A percentile compares a stretch with the other conserved stretches of the same genome.
These are phyloP conservation scores for Phanerodontia chrysosporium DNA, from an alignment of 768 basidiomycete species.

Conservation along the genomic window DNA sequence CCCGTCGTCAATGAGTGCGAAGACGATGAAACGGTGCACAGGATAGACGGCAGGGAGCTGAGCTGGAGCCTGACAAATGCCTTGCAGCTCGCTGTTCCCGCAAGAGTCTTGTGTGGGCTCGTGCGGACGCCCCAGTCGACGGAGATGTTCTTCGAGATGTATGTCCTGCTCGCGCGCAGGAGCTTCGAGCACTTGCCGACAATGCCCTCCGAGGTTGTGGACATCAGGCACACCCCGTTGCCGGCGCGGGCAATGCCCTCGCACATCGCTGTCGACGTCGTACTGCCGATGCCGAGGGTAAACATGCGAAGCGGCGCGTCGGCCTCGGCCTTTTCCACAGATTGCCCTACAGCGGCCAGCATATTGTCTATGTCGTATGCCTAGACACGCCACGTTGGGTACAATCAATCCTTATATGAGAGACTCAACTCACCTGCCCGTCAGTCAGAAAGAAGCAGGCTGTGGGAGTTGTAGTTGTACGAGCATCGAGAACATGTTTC, in stretches of 20 bases:
- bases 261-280: conserved; percentile 47
- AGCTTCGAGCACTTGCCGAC: conserved; percentile 44
- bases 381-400: not conserved
- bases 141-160: conserved; percentile 39
- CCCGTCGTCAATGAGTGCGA: conserved; percentile 25
- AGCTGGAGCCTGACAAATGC: conserved; percentile 5
- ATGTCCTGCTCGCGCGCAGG: conserved; percentile 46
- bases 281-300: conserved; percentile 52
- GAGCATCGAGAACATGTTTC: conserved; percentile 30
- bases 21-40: conserved; percentile 31
- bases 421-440: conserved; percentile 35
- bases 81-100: not conserved
- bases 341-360: conserved; percentile 20
- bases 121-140: conserved; percentile 42
- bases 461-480: conserved; percentile 35
- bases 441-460: conserved; percentile 58
- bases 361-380: conserved; percentile 19
- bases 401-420: not conserved
- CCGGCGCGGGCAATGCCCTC: conserved; percentile 52
- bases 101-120: not conserved
- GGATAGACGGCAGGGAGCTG: conserved; percentile 29
- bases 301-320: conserved; percentile 45
- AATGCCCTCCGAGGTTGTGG: conserved; percentile 42
- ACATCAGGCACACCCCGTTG: conserved; percentile 46
- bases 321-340: conserved; percentile 28